Evolutionary conservation across 805 yeast species (phyloP).

Genomic region (Teunomyces lycoperdinae): DNA sequence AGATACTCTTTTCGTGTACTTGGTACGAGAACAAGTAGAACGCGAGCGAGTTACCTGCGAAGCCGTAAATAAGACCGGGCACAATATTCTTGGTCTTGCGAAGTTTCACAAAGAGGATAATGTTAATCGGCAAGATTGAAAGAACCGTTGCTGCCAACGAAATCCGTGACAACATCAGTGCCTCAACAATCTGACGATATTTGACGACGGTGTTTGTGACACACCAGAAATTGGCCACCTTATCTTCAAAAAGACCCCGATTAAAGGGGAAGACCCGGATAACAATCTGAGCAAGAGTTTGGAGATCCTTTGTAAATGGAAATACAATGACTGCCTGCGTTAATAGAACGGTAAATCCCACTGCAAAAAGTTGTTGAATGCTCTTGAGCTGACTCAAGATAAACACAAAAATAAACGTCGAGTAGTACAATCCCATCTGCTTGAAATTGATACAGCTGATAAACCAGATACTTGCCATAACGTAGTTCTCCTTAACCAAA

Average conservation of each 20-base stretch:
- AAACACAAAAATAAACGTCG: constrained; percentile 84
- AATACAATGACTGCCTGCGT: constrained; percentile 51
- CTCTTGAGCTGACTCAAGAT: constrained; percentile 52
- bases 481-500: constrained; percentile 59
- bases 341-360: constrained; percentile 61
- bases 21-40: constrained; percentile 91
- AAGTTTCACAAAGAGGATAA: constrained; percentile 10
- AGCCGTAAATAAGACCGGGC: constrained; percentile 52
- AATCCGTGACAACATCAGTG: constrained; percentile 54
- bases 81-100: constrained; percentile 12
- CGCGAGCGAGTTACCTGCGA: constrained; percentile 80
- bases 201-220: constrained; percentile 79
- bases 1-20: constrained; percentile 91
- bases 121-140: constrained; percentile 26
- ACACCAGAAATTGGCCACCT: constrained; percentile 98
- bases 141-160: constrained; percentile 54
- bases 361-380: constrained; percentile 53
- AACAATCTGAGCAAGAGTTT: constrained; percentile 49
- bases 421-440: constrained; percentile 92
- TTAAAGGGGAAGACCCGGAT: constrained; percentile 84
- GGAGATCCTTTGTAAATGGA: constrained; percentile 49
- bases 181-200: constrained; percentile 54
- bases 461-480: constrained; percentile 73
- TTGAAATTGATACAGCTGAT: constrained; percentile 79
- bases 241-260: constrained; percentile 94